Evolutionary conservation across 306 rosid genomes (phyloP), one percentile per base, ranked within the genome.

Genomic region (Clitoria ternatea): DNA sequence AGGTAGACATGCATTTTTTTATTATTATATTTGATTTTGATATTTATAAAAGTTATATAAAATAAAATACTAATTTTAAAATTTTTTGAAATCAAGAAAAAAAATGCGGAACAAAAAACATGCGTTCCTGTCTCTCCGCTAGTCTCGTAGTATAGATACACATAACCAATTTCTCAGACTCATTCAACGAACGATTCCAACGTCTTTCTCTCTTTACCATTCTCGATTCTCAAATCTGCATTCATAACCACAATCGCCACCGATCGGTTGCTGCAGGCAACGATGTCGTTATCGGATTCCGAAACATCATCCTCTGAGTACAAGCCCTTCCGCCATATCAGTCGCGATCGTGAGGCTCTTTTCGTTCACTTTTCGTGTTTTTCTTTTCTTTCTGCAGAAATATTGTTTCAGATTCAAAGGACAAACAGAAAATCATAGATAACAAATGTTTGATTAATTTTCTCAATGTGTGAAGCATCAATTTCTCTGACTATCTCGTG

Each of bases 271-370:
- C 66, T 45, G 27, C 24, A 4, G 14, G 20, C 77, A 69, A 62
- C 74, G 33, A 92, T 93, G 98, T 93, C 98, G 19, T 76, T 88
- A 29, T 93, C 98, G 12, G 97, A 93, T 75, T 87, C 94, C 29
- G 98, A 90, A 36, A 82, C 85, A 52, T 78, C 86, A 44, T 53
- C 78, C 53, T 4, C 84, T 0, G 97, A 90, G 49, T 86, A 87
- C 85, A 90, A 83, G 77, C 69, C 52, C 36, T 90, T 90, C 80
- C 86, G 88, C 11, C 90, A 90, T 64, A 50, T 79, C 80, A 90
- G 89, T 61, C 98, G 90, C 18, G 96, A 94, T 30, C 83, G 97
- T 94, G 70, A 85, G 96, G 40, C 54, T 63, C 60, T 19, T 30
- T 79, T 60, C 48, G 0, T 61, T 35, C 56, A 7, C 0, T 30